These are phyloP conservation scores for Parietaria judaica DNA, from an alignment of 306 rosid genomes.

Conservation along the genomic window DNA sequence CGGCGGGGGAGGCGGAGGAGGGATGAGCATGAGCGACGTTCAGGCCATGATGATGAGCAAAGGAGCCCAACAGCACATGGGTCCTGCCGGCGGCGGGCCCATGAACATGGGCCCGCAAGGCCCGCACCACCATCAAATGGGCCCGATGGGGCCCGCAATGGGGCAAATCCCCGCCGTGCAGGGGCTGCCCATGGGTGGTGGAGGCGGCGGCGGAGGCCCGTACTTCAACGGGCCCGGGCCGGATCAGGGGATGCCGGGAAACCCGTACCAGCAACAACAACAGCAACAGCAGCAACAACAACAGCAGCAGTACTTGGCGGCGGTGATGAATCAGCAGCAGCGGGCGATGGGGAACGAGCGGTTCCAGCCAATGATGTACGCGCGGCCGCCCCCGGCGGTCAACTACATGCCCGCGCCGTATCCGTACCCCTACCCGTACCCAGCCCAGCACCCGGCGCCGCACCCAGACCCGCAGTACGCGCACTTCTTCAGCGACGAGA, in stretches of 20 bases:
- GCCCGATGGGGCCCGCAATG: conserved; percentile 35
- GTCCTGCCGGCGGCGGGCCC: background rate
- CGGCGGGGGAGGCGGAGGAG: background rate
- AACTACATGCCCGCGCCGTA: conserved; percentile 29
- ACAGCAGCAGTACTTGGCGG: conserved; percentile 50
- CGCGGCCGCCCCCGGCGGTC: conserved; percentile 36
- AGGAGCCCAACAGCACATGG: background rate
- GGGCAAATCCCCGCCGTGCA: conserved; percentile 50
- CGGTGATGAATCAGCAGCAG: conserved; percentile 74
- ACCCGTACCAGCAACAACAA: conserved; percentile 43
- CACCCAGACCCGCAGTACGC: conserved; percentile 35
- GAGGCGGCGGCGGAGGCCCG: conserved; percentile 26
- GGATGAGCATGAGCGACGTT: background rate
- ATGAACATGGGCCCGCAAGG: background rate
- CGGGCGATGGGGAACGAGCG: conserved; percentile 47
- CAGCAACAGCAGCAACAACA: conserved; percentile 24
- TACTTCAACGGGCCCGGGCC: conserved; percentile 44
- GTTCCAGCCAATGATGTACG: conserved; percentile 77
- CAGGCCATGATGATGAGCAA: conserved; percentile 1
- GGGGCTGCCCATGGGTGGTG: conserved; percentile 51
- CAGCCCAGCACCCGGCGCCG: conserved; percentile 25
- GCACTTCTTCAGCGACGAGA: conserved; percentile 60
- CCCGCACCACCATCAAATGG: conserved; percentile 18
- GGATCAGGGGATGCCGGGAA: conserved; percentile 34
- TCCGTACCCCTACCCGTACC: conserved; percentile 22